These are phyloP conservation scores for Neurospora tetrasperma DNA, from an alignment of 495 filamentous ascomycete genomes.

Conservation along the genomic window DNA sequence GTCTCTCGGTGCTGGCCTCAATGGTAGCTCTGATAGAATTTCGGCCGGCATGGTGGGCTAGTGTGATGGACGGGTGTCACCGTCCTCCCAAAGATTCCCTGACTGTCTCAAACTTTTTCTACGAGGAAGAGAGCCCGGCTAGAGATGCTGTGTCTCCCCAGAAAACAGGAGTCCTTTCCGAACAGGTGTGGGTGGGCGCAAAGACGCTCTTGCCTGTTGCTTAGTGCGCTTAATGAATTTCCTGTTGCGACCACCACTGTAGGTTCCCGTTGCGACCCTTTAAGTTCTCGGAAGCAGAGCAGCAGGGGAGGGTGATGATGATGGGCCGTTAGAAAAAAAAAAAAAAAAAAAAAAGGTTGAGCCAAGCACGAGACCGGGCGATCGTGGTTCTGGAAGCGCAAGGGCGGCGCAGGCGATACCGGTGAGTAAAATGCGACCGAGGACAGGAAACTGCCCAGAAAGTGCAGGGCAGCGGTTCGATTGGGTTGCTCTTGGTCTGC, in stretches of 20 bases:
- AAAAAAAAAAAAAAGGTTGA: not conserved
- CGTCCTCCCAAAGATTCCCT: not conserved
- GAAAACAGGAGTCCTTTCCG: not conserved
- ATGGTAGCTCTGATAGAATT: conserved; percentile 31
- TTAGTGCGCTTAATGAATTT: not conserved
- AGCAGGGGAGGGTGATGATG: not conserved
- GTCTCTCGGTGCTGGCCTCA: conserved; percentile 30
- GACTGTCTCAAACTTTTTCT: not conserved
- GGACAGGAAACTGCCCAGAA: not conserved
- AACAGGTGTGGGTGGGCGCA: not conserved
- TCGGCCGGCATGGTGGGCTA: conserved; percentile 24
- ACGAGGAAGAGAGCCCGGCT: not conserved
- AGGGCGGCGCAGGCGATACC: not conserved
- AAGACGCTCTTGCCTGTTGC: not conserved
- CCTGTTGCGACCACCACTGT: not conserved
- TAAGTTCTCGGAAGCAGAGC: not conserved
- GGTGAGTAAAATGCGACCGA: not conserved
- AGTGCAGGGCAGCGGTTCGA: not conserved
- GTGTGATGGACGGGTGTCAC: not conserved
- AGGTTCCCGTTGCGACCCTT: not conserved
- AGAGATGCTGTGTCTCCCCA: not conserved
- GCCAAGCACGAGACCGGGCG: not conserved
- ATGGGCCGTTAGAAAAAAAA: not conserved
- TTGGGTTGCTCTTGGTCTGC: not conserved
- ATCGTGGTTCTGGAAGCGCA: not conserved